A percentile compares a stretch with the other conserved stretches of the same genome.
Evolutionary conservation across 192 early-diverging fungal genomes (phyloP).

Genomic region (Podila clonocystis): DNA sequence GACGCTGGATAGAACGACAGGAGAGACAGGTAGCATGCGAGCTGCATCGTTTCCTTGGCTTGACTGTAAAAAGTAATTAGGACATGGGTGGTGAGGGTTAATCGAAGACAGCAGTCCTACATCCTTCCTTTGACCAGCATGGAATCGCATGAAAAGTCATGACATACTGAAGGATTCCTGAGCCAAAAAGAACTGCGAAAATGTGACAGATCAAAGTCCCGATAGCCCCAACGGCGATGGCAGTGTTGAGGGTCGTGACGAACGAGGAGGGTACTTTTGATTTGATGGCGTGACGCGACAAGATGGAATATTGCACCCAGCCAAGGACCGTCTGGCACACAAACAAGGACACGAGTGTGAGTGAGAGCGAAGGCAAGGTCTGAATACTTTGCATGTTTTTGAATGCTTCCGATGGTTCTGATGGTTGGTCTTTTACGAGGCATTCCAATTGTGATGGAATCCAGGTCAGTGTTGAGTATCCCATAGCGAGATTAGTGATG

Average conservation of each 20-base stretch:
- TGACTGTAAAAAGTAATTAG: constrained; percentile 5
- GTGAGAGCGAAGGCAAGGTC: constrained; percentile 37
- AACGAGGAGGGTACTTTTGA: constrained; percentile 4
- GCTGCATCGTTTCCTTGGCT: constrained; percentile 43
- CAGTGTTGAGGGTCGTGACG: constrained; percentile 17
- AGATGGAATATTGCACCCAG: constrained; percentile 11
- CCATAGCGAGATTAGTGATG: constrained; percentile 24
- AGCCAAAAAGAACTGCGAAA: constrained; percentile 45
- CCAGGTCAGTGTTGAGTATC: constrained; percentile 23
- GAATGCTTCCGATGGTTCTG: neutral
- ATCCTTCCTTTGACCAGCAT: neutral
- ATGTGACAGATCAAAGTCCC: constrained; percentile 32
- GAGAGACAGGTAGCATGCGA: constrained; percentile 36
- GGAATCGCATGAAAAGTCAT: neutral
- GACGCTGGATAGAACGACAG: constrained; percentile 48
- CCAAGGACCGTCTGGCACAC: constrained; percentile 23
- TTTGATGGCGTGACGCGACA: neutral
- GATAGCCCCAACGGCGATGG: constrained; percentile 29
- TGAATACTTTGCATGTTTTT: neutral
- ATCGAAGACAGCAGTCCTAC: neutral
- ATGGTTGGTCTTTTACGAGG: neutral
- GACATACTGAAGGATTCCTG: constrained; percentile 32
- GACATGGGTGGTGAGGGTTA: too few species aligned
- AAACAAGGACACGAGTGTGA: constrained; percentile 31
- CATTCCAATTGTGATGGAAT: constrained; percentile 14